Conservation (phyloP, 306 rosid species). For the Vachellia collinsii region DNA sequence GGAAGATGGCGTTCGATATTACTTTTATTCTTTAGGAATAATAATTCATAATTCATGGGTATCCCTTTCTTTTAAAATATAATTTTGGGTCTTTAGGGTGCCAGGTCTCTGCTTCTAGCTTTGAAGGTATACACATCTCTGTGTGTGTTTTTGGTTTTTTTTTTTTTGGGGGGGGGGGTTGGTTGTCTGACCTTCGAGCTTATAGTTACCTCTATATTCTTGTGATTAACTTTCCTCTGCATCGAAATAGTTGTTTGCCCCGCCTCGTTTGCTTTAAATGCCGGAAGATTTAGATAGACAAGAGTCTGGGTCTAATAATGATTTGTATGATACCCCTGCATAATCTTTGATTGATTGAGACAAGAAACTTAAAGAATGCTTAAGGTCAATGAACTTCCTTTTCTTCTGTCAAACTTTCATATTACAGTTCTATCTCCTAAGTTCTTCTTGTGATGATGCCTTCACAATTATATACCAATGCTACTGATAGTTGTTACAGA, state of each 20-base stretch:
- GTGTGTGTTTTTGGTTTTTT: background rate
- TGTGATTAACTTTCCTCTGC: background rate
- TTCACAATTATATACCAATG: background rate
- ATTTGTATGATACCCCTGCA: no score
- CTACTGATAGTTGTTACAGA: slow-evolving; percentile 2
- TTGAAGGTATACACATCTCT: background rate
- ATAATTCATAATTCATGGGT: background rate
- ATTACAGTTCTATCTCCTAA: background rate
- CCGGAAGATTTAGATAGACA: background rate
- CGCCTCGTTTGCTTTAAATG: background rate
- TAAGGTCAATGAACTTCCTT: background rate
- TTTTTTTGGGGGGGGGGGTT: background rate
- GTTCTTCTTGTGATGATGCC: background rate
- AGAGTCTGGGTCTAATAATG: background rate
- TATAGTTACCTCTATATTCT: background rate
- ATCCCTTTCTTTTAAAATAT: background rate
- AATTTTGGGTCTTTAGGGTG: slow-evolving; percentile 5
- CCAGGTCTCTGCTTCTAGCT: background rate
- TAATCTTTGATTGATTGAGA: background rate
- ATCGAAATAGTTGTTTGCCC: slow-evolving; percentile 1
- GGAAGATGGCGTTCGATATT: slow-evolving; percentile 23
- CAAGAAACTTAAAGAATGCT: background rate
- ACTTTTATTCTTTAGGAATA: background rate
- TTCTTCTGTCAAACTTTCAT: background rate
- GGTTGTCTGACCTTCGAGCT: background rate